A percentile compares a stretch with the other conserved stretches of the same genome.
Conservation (phyloP, 2,329 filamentous ascomycete species). For the Neopestalotiopsis sp. region DNA sequence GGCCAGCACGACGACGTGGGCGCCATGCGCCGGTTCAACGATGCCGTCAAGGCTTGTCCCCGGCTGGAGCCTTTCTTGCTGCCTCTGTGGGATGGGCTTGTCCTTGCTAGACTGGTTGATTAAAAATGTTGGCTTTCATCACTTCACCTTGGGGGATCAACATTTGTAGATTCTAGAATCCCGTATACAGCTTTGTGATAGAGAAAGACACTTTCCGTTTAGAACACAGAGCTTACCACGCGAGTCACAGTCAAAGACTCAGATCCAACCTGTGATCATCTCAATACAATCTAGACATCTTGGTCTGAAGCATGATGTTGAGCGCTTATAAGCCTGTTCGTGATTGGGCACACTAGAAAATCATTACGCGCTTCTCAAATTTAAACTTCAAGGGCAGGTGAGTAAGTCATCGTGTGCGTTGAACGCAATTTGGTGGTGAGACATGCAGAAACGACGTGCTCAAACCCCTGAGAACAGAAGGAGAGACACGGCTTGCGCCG, state of each 20-base stretch:
- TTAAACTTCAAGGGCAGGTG: not conserved
- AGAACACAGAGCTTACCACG: too few species aligned
- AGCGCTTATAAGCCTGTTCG: too few species aligned
- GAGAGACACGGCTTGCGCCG: not conserved
- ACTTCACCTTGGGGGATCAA: too few species aligned
- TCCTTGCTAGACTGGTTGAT: constrained; percentile 43
- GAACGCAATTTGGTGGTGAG: not conserved
- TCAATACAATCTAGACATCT: too few species aligned
- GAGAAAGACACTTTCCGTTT: too few species aligned
- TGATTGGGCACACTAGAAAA: too few species aligned
- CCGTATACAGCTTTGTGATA: too few species aligned
- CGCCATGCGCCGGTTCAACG: constrained; percentile 43
- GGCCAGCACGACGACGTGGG: constrained; percentile 29
- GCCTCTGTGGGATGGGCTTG: constrained; percentile 50
- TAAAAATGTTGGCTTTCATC: constrained; percentile 22
- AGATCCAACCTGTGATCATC: too few species aligned
- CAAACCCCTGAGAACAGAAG: not conserved
- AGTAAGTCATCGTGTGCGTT: not conserved
- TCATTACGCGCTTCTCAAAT: not conserved
- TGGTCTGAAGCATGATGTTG: too few species aligned
- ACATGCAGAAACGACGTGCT: not conserved
- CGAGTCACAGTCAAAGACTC: too few species aligned
- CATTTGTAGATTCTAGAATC: too few species aligned
- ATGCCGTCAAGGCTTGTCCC: constrained; percentile 34
- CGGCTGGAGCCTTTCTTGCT: constrained; percentile 47